Percentiles rank a stretch among this genome's conserved stretches.
phyloP scores from a whole-genome alignment of 2,329 filamentous ascomycete genomes.

The Stagonosporopsis chrysanthemi region DNA sequence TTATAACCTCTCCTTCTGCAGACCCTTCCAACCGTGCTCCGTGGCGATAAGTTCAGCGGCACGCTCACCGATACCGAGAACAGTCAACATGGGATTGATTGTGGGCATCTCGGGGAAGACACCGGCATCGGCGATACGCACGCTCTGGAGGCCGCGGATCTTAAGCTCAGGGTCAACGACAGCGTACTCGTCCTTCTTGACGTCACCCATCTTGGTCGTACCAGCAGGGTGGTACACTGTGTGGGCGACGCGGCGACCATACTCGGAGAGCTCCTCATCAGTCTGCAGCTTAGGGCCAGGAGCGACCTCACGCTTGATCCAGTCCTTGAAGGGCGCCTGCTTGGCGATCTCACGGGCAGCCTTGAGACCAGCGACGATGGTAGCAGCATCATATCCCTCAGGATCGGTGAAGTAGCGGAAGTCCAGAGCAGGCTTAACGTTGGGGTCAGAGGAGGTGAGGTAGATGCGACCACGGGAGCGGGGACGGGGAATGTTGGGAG shows the following conservation, averaged over 20 bases:
- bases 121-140: slow-evolving; percentile 85
- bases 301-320: slow-evolving; percentile 83
- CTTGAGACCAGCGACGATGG: slow-evolving; percentile 77
- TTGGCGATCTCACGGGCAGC: slow-evolving; percentile 79
- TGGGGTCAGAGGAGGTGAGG: slow-evolving; percentile 77
- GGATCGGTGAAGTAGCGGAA: slow-evolving; percentile 91
- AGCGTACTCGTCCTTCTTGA: slow-evolving; percentile 70
- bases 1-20: slow-evolving; percentile 63
- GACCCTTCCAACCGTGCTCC: slow-evolving; percentile 71
- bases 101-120: slow-evolving; percentile 87
- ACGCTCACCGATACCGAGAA: slow-evolving; percentile 82
- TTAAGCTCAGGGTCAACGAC: slow-evolving; percentile 81
- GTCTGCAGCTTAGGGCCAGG: slow-evolving; percentile 76
- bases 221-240: slow-evolving; percentile 91
- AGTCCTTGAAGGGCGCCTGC: slow-evolving; percentile 78
- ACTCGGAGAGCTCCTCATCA: slow-evolving; percentile 82
- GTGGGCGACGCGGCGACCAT: slow-evolving; percentile 81
- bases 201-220: slow-evolving; percentile 88
- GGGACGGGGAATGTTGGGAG: slow-evolving; percentile 86
- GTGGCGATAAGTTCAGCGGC: slow-evolving; percentile 83
- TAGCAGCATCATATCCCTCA: slow-evolving; percentile 84
- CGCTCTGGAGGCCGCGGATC: slow-evolving; percentile 73
- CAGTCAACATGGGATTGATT: slow-evolving; percentile 91
- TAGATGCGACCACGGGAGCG: slow-evolving; percentile 79
- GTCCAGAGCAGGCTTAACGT: slow-evolving; percentile 81